Evolutionary conservation across 768 basidiomycete species (phyloP).

Genomic region (Boletus pseudo-olivaceus): DNA sequence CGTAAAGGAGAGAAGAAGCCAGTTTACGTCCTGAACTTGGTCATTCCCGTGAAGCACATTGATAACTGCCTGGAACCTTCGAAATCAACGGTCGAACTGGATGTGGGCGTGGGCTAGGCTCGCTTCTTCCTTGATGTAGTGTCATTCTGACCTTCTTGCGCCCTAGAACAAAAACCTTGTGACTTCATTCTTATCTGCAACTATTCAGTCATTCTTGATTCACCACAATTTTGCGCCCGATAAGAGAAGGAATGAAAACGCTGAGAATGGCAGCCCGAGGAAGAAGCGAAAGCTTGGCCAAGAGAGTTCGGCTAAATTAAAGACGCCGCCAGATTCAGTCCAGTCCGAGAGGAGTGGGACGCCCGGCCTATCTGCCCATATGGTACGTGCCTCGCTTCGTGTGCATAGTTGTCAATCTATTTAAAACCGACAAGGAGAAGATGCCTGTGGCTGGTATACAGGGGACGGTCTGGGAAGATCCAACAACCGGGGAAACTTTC

Average conservation of each 20-base stretch:
- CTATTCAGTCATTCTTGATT: slow-evolving; percentile 59
- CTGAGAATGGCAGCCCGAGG: slow-evolving; percentile 34
- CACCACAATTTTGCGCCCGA: slow-evolving; percentile 55
- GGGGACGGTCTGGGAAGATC: slow-evolving; percentile 53
- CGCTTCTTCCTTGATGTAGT: slow-evolving; percentile 6
- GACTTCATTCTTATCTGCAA: slow-evolving; percentile 50
- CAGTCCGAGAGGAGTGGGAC: slow-evolving; percentile 9
- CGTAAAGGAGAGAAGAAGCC: slow-evolving; percentile 76
- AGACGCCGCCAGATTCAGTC: not conserved
- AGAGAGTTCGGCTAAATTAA: slow-evolving; percentile 11
- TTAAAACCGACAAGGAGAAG: slow-evolving; percentile 15
- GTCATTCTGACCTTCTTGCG: slow-evolving; percentile 8
- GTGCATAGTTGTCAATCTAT: slow-evolving; percentile 1
- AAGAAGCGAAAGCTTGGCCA: slow-evolving; percentile 49
- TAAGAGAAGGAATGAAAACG: slow-evolving; percentile 8
- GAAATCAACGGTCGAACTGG: slow-evolving; percentile 63
- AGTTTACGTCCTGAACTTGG: slow-evolving; percentile 79
- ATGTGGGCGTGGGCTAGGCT: slow-evolving; percentile 54
- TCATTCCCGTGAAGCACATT: slow-evolving; percentile 58
- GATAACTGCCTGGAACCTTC: slow-evolving; percentile 82
- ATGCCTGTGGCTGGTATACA: slow-evolving; percentile 30
- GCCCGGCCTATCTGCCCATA: slow-evolving; percentile 8
- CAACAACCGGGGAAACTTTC: slow-evolving; percentile 54
- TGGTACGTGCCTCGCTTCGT: slow-evolving; percentile 18
- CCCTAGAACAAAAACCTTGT: slow-evolving; percentile 59